Conservation (phyloP, 306 rosid species). For the Trifolium subterraneum region DNA sequence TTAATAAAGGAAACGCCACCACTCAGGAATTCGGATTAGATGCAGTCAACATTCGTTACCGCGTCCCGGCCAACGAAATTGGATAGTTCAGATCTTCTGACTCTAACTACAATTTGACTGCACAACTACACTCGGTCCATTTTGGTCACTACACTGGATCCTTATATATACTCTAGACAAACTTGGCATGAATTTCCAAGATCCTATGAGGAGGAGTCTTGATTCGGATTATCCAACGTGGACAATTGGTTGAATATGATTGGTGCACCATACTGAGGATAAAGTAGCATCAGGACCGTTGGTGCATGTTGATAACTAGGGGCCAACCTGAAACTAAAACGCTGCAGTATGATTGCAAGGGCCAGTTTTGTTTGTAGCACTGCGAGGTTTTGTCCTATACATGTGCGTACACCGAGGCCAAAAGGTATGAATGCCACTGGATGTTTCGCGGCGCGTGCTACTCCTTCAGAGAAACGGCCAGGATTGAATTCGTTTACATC, state of each 20-base stretch:
- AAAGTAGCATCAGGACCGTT: constrained; percentile 89
- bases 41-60: no score
- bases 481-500: constrained; percentile 90
- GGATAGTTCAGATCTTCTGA: no score
- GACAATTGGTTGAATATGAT: constrained; percentile 61
- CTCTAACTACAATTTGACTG: no score
- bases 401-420: constrained; percentile 81
- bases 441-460: constrained; percentile 76
- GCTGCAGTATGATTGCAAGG: constrained; percentile 77
- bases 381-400: constrained; percentile 94
- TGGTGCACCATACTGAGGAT: constrained; percentile 97
- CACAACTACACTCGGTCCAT: no score
- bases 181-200: not conserved
- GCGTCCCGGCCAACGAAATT: no score
- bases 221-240: not conserved
- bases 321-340: constrained; percentile 82
- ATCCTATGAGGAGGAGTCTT: constrained; percentile 48
- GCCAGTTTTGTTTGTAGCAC: constrained; percentile 76
- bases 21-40: not conserved
- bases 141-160: constrained; percentile 40
- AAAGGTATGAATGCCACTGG: constrained; percentile 79
- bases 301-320: constrained; percentile 94
- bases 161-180: constrained; percentile 34
- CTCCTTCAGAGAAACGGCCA: constrained; percentile 74
- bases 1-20: not conserved